Evolutionary conservation across 2,329 filamentous ascomycete species (phyloP), one percentile per base, ranked within the genome.

Genomic region (Bimuria novae-zelandiae): DNA sequence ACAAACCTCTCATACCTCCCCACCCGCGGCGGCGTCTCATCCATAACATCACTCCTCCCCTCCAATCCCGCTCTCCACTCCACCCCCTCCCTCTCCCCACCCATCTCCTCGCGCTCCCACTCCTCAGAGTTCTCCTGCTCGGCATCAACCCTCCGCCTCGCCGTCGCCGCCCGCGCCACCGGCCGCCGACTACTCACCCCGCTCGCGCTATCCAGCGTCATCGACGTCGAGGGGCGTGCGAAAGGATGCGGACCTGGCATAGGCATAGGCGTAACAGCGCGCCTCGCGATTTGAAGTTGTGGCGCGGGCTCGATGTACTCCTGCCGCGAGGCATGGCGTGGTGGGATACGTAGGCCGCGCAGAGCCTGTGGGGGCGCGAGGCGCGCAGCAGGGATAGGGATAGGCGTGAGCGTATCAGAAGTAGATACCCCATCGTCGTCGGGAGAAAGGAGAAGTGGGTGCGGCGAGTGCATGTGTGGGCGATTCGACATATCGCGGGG

Each of bases 1-100:
- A 46, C 7, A 36, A 23, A 19, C 43, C 68, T 62, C 56, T 75
- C 71, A 36, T 72, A 60, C 45, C 65, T 55, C 1, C 71, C 71
- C 36, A 72, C 50, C n/a, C 68, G 51, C 14, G 72, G 70, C 16
- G 71, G 70, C 35, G 71, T 75, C 53, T 73, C 69, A 54, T 73
- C 68, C 64, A 74, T 69, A 7, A 60, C 53, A n/a, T 61, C 62
- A 35, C 52, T 52, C 39, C 62, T 56, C 23, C 53, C 67, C 1
- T 60, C 56, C n/a, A 57, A 59, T 23, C 56, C 57, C 52, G 68
- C 60, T 29, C 71, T 54, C 45, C 62, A 55, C 7, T 58, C 49
- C 5, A 59, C 56, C 8, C 57, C 55, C 7, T 35, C 54, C 25
- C 60, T 46, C 46, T 72, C 70, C 40, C 57, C 57, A 25, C 64